Evolutionary conservation across 345 rosid genomes (phyloP).

Genomic region (Rubroshorea leprosula): DNA sequence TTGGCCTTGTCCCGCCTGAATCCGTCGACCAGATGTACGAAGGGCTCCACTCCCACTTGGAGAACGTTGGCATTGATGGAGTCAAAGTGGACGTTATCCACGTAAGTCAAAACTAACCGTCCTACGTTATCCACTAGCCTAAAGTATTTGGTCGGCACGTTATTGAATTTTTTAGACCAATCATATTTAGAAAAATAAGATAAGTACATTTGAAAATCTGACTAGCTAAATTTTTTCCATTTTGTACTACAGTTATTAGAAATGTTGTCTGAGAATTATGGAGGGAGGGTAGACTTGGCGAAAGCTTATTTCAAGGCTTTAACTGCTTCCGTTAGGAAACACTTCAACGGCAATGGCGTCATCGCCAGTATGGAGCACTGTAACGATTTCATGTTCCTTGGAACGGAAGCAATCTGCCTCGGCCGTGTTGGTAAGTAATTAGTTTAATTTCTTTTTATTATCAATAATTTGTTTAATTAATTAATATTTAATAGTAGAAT

Average conservation of each 20-base stretch:
- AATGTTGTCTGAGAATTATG: constrained; percentile 78
- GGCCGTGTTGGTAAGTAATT: constrained; percentile 91
- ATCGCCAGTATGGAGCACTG: constrained; percentile 99
- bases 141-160: constrained; percentile 37
- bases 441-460: no score
- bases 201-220: no score
- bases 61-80: constrained; percentile 76
- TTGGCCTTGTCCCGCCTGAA: constrained; percentile 78
- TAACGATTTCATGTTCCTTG: constrained; percentile 97
- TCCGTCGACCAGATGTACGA: constrained; percentile 60
- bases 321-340: constrained; percentile 69
- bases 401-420: constrained; percentile 86
- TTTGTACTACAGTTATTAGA: constrained; percentile 54
- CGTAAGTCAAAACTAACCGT: constrained; percentile 36
- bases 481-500: no score
- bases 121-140: neutral
- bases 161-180: neutral
- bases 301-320: constrained; percentile 78
- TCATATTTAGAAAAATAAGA: no score
- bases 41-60: constrained; percentile 76
- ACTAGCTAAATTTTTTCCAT: neutral
- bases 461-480: no score
- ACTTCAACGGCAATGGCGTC: constrained; percentile 90
- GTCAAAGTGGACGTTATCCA: constrained; percentile 98
- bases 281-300: constrained; percentile 90